Conservation (phyloP, 305 asterid genomes). For the Fraxinus dipetala region DNA sequence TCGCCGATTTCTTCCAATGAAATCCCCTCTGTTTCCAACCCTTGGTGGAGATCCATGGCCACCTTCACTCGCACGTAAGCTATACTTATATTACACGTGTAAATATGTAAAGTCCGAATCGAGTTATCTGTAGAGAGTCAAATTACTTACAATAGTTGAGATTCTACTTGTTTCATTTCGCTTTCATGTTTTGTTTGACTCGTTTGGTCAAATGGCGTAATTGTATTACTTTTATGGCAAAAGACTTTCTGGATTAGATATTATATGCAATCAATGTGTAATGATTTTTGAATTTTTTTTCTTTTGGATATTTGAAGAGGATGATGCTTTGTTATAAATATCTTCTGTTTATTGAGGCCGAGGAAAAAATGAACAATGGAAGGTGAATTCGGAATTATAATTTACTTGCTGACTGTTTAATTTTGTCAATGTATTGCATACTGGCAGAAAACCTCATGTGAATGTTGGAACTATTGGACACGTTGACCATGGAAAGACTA, state of each 20-base stretch:
- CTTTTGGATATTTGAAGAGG: not conserved
- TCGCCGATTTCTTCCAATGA: conserved; percentile 43
- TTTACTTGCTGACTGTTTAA: not conserved
- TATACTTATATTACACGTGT: not conserved
- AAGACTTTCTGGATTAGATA: not conserved
- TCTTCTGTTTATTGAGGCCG: conserved; percentile 5
- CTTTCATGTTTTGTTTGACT: not conserved
- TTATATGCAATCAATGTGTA: not conserved
- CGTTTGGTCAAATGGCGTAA: not conserved
- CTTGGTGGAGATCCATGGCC: conserved; percentile 99
- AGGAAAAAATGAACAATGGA: not conserved
- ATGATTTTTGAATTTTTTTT: not conserved
- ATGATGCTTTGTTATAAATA: not conserved
- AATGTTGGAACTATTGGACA: conserved; percentile 99
- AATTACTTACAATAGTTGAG: not conserved
- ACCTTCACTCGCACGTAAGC: conserved; percentile 90
- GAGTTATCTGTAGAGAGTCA: not conserved
- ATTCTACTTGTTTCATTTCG: not conserved
- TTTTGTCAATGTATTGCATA: conserved; percentile 12
- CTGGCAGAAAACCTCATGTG: conserved; percentile 85
- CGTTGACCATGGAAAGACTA: conserved; percentile 98
- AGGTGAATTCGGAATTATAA: conserved; percentile 1
- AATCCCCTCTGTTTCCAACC: conserved; percentile 33
- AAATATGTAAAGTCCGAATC: not conserved
- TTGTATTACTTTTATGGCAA: not conserved